Evolutionary conservation across 768 basidiomycete species (phyloP).

Genomic region (Lyophyllum decastes): DNA sequence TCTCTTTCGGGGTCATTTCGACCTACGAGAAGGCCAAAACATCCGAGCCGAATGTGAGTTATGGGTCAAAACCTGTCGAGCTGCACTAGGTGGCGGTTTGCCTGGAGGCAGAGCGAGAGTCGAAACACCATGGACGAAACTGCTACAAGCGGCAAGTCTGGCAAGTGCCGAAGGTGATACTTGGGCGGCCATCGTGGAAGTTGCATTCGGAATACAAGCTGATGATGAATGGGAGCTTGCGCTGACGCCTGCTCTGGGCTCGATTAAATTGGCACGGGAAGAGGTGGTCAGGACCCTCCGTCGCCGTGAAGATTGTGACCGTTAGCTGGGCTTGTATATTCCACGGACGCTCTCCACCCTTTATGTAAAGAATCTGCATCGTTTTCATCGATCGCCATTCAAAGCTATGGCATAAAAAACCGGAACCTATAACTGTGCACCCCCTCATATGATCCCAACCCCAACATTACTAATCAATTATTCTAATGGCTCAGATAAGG

Average conservation of each 20-base stretch:
- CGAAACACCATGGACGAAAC: constrained; percentile 75
- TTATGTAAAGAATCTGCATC: too few species aligned
- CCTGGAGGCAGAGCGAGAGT: constrained; percentile 52
- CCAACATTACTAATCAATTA: too few species aligned
- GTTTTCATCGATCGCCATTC: too few species aligned
- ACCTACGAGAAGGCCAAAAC: constrained; percentile 56
- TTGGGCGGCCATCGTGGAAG: constrained; percentile 47
- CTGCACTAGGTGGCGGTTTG: constrained; percentile 50
- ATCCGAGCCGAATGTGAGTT: constrained; percentile 75
- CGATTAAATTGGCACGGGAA: constrained; percentile 62
- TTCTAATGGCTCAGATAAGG: too few species aligned
- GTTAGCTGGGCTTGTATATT: neutral
- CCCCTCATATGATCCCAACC: too few species aligned
- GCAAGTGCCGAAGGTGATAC: constrained; percentile 58
- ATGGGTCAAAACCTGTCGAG: constrained; percentile 80
- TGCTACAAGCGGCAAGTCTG: constrained; percentile 71
- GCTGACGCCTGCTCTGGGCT: constrained; percentile 53
- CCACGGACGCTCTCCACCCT: too few species aligned
- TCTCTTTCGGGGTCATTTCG: constrained; percentile 72
- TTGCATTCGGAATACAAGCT: constrained; percentile 47
- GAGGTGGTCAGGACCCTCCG: constrained; percentile 62
- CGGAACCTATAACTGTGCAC: too few species aligned
- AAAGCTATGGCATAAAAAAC: too few species aligned
- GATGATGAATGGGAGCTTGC: constrained; percentile 59
- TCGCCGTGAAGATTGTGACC: constrained; percentile 32